phyloP scores from a whole-genome alignment of 371 early-diverging fungal species.

The Mucor racemosus region DNA sequence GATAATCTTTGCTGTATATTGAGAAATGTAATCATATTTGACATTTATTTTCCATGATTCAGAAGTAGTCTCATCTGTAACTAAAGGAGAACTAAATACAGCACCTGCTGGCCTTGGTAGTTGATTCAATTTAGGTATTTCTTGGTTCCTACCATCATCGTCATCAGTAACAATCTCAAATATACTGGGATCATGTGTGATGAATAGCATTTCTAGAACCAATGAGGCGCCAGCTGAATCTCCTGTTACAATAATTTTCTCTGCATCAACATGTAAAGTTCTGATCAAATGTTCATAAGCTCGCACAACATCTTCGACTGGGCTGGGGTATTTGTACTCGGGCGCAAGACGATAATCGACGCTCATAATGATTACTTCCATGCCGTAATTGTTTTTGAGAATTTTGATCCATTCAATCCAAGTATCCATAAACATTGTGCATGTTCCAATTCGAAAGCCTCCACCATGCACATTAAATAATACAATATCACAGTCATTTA shows the following conservation, averaged over 20 bases:
- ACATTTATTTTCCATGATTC: constrained; percentile 45
- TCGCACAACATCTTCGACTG: constrained; percentile 47
- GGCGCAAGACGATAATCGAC: constrained; percentile 49
- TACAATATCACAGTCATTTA: constrained; percentile 40
- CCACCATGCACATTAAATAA: constrained; percentile 54
- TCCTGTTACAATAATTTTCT: constrained; percentile 41
- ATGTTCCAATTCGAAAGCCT: constrained; percentile 45
- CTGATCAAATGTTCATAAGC: constrained; percentile 45
- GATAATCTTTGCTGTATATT: constrained; percentile 44
- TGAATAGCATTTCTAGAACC: constrained; percentile 42
- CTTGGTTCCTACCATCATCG: background rate
- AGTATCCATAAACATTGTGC: constrained; percentile 48
- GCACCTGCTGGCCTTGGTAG: constrained; percentile 48
- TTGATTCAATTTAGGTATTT: constrained; percentile 26
- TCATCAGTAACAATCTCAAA: constrained; percentile 48
- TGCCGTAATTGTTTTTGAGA: constrained; percentile 36
- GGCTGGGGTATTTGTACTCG: constrained; percentile 47
- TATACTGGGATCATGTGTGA: constrained; percentile 49
- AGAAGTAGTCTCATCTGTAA: constrained; percentile 48
- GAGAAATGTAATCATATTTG: constrained; percentile 48
- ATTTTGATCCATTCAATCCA: constrained; percentile 46
- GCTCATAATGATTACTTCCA: constrained; percentile 50
- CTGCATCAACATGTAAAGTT: constrained; percentile 28
- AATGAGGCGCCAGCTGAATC: constrained; percentile 46
- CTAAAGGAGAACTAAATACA: constrained; percentile 44